Conservation (phyloP, 2,329 filamentous ascomycete genomes). For the Trichoderma gracile region DNA sequence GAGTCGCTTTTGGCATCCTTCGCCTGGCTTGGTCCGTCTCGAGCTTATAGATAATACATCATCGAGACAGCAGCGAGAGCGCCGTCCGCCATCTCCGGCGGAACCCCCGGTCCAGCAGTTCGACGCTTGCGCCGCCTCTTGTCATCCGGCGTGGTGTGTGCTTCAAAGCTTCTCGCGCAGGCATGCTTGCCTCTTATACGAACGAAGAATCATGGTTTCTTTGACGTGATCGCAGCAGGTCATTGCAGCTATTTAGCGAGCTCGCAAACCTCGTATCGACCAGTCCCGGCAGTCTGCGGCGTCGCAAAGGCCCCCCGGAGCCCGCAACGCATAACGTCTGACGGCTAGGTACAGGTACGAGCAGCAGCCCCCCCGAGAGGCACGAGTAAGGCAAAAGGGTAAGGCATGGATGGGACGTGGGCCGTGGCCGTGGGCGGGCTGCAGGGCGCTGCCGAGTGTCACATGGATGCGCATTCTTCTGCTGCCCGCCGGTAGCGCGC, state of each 20-base stretch:
- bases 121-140: not conserved
- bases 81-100: slow-evolving; percentile 1
- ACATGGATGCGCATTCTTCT: slow-evolving; percentile 16
- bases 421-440: not conserved
- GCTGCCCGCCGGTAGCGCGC: slow-evolving; percentile 21
- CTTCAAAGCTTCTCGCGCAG: not conserved
- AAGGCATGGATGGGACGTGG: not conserved
- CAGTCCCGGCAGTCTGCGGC: too few species aligned
- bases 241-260: not conserved
- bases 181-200: not conserved
- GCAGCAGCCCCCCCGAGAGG: too few species aligned
- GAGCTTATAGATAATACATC: not conserved
- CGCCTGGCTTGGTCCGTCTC: not conserved
- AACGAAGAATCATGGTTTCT: too few species aligned
- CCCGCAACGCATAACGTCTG: not conserved
- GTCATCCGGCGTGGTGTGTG: not conserved
- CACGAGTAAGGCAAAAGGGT: not conserved
- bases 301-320: not conserved
- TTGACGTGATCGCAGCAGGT: too few species aligned
- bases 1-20: not conserved
- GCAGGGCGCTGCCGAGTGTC: slow-evolving; percentile 14
- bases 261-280: not conserved
- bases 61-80: not conserved
- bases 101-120: not conserved
- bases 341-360: too few species aligned